Conservation (phyloP, 805 yeast species). For the Nakazawaea holstii region DNA sequence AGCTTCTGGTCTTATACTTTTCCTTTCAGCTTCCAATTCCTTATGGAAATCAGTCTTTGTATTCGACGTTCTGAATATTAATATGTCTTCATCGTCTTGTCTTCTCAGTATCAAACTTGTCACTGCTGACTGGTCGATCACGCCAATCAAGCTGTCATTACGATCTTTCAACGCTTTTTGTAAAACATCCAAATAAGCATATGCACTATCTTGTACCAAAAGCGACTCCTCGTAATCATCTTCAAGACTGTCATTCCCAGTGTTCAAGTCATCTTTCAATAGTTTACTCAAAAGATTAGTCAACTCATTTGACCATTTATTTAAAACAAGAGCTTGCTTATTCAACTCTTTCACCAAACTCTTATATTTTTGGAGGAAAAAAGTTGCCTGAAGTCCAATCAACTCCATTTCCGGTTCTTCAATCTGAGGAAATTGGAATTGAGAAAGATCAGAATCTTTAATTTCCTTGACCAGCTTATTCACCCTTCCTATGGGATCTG, state of each 20-base stretch:
- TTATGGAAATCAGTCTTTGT: constrained; percentile 25
- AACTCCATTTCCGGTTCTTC: not conserved
- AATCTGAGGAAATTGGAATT: not conserved
- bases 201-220: constrained; percentile 68
- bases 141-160: constrained; percentile 27
- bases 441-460: not conserved
- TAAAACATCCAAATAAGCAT: constrained; percentile 49
- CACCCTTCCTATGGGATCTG: constrained; percentile 34
- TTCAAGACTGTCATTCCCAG: constrained; percentile 31
- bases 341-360: constrained; percentile 34
- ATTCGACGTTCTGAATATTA: constrained; percentile 12
- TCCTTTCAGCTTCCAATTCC: constrained; percentile 25
- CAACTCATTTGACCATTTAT: constrained; percentile 44
- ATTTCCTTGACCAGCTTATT: constrained; percentile 13
- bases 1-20: constrained; percentile 24
- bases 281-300: constrained; percentile 39
- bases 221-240: constrained; percentile 76
- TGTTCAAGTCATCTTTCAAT: constrained; percentile 24
- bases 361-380: constrained; percentile 22
- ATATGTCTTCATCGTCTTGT: constrained; percentile 11
- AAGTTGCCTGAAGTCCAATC: constrained; percentile 16
- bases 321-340: constrained; percentile 43
- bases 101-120: constrained; percentile 4
- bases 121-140: constrained; percentile 15
- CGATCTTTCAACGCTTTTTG: constrained; percentile 43